Base-by-base conservation (phyloP, 345 rosid species). In the Punica granatum region DNA sequence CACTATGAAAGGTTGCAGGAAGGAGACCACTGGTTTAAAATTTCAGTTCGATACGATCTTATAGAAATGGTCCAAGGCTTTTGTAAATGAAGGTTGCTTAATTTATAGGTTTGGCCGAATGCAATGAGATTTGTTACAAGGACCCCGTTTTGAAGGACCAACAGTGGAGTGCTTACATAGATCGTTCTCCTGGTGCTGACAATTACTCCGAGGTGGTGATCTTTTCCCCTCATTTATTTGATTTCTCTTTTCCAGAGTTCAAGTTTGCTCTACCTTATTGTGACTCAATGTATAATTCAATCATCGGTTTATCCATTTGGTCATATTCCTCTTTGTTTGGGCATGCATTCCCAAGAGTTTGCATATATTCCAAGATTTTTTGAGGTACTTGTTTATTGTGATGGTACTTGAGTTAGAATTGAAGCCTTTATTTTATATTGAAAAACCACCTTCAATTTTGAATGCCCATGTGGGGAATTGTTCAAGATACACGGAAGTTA, bases 71-170 rank as follows among this genome's bases (percentile, higher is more conserved):
- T 56, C 34, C 19, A 13, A 26, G 61, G 19, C 26, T 33, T 56
- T 56, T 56, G 61, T 66, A 35, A 41, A 54, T 23, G 25, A 33
- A 42, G 43, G 25, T 63, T 79, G 51, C 70, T 73, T 48, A 37
- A 37, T 71, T 68, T 79, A 63, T 73, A 91, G 99, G 98, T 76
- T 68, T 89, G 82, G 76, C 63, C 43, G 92, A 83, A 68, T 94
- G 99, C 68, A 69, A 88, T 23, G 95, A 91, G 80, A 88, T 85
- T 67, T 91, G 99, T 82, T 94, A 89, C 42, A 94, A 94, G 86
- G 98, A 91, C 68, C 99, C 99, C 67, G 99, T 94, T 42, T 71
- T 94, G 59, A 94, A 94, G 83, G 95, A 94, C 77, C 82, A 14
- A 63, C 80, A 85, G 72, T 94, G 99, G 99, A 94, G 90, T 72